Conservation (phyloP, 2,329 filamentous ascomycete species). For the Microcera coccophila region DNA sequence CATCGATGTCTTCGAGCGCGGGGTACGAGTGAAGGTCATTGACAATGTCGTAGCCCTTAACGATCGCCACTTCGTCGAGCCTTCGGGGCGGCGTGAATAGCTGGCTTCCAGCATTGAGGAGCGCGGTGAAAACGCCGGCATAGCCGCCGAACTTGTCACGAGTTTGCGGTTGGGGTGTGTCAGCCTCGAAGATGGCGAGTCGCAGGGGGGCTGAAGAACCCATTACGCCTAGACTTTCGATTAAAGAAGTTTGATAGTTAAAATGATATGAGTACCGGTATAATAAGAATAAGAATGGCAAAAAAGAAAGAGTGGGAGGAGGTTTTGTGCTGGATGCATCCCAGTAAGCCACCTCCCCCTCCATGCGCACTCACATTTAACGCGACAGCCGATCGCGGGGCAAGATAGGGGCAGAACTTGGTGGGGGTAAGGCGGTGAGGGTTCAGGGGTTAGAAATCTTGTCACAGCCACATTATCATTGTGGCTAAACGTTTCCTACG, state of each 20-base stretch:
- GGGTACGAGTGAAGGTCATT: constrained; percentile 64
- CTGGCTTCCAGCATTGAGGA: constrained; percentile 54
- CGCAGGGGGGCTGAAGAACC: constrained; percentile 50
- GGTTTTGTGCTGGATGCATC: no score
- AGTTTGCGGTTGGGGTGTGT: constrained; percentile 66
- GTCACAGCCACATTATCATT: no score
- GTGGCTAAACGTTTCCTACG: no score
- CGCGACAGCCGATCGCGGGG: constrained; percentile 2
- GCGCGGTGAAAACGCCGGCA: constrained; percentile 62
- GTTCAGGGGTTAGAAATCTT: background rate
- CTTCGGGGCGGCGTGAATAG: constrained; percentile 39
- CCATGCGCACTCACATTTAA: no score
- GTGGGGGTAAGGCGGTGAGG: constrained; percentile 9
- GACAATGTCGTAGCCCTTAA: constrained; percentile 70
- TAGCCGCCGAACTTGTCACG: constrained; percentile 67
- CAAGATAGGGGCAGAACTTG: constrained; percentile 19
- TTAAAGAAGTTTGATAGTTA: background rate
- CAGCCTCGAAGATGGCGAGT: constrained; percentile 85
- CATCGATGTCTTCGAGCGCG: constrained; percentile 69
- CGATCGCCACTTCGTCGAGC: constrained; percentile 47
- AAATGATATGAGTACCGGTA: constrained; percentile 1
- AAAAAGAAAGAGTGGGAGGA: constrained; percentile 3
- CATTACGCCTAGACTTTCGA: constrained; percentile 12
- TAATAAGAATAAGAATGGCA: constrained; percentile 1
- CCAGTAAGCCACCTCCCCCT: no score